These are phyloP conservation scores for Dendrostoma leiphaemia DNA, from an alignment of 2,329 filamentous ascomycete species.

Conservation along the genomic window DNA sequence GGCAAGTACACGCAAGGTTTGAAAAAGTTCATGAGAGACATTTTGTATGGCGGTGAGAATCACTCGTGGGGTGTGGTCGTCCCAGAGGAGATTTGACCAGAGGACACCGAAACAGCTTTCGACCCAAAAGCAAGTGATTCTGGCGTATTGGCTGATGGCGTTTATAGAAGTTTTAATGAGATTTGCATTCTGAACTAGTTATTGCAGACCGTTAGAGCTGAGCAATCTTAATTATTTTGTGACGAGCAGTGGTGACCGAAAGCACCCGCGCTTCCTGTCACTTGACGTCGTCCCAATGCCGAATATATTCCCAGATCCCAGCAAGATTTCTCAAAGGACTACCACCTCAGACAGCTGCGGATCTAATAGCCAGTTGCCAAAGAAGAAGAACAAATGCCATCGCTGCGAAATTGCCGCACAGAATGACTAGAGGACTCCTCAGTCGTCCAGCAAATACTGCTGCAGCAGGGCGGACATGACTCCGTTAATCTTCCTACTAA, in stretches of 20 bases:
- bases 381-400: too few relatives aligned
- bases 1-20: slow-evolving; percentile 59
- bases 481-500: slow-evolving; percentile 13
- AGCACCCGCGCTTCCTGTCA: not conserved
- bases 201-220: not conserved
- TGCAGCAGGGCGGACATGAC: slow-evolving; percentile 16
- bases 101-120: not conserved
- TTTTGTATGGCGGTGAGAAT: slow-evolving; percentile 70
- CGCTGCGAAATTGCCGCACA: not conserved
- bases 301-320: not conserved
- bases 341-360: too few relatives aligned
- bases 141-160: not conserved
- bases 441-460: slow-evolving; percentile 16
- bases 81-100: slow-evolving; percentile 46
- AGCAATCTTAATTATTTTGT: not conserved
- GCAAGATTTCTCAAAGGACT: too few relatives aligned
- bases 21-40: slow-evolving; percentile 67
- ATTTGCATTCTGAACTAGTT: not conserved
- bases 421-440: not conserved
- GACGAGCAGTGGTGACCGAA: too few relatives aligned
- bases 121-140: not conserved
- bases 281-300: not conserved
- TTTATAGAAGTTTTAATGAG: not conserved
- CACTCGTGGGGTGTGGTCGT: slow-evolving; percentile 71
- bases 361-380: not conserved